A percentile compares a stretch with the other conserved stretches of the same genome.
Conservation (phyloP, 208 protist genomes). For the Trypanosoma cruzi region DNA sequence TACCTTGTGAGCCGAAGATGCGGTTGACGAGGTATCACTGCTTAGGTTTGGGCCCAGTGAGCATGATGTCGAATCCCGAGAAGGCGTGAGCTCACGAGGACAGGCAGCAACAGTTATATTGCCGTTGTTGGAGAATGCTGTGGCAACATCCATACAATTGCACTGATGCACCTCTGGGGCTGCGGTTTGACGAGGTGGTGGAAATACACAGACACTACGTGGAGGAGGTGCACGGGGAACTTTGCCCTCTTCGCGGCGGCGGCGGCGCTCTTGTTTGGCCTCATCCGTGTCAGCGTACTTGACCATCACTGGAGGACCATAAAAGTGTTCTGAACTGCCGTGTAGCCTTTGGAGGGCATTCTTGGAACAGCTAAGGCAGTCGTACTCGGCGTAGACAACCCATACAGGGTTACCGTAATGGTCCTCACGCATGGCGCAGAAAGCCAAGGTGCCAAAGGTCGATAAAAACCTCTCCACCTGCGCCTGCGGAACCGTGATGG, state of each 20-base stretch:
- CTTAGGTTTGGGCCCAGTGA: constrained; percentile 4
- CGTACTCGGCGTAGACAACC: constrained; percentile 87
- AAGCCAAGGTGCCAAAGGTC: constrained; percentile 70
- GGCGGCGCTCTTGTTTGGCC: constrained; percentile 75
- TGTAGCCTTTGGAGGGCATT: constrained; percentile 68
- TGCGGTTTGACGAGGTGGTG: not conserved
- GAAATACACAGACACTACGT: not conserved
- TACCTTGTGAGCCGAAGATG: constrained; percentile 4
- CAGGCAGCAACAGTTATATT: not conserved
- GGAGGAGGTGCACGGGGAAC: not conserved
- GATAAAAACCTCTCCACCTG: constrained; percentile 75
- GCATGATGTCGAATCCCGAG: not conserved
- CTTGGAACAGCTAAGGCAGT: constrained; percentile 61
- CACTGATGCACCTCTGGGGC: not conserved
- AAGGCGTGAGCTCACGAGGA: not conserved
- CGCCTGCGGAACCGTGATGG: constrained; percentile 43
- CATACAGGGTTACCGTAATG: constrained; percentile 80
- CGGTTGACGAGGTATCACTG: constrained; percentile 8
- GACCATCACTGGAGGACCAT: constrained; percentile 58
- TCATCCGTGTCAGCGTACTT: constrained; percentile 87
- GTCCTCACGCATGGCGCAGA: constrained; percentile 89
- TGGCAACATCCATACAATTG: not conserved
- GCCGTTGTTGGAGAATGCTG: not conserved
- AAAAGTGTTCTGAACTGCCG: constrained; percentile 71
- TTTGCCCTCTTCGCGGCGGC: constrained; percentile 52